phyloP scores from a whole-genome alignment of 495 filamentous ascomycete genomes.

The Aspergillus biplanus region DNA sequence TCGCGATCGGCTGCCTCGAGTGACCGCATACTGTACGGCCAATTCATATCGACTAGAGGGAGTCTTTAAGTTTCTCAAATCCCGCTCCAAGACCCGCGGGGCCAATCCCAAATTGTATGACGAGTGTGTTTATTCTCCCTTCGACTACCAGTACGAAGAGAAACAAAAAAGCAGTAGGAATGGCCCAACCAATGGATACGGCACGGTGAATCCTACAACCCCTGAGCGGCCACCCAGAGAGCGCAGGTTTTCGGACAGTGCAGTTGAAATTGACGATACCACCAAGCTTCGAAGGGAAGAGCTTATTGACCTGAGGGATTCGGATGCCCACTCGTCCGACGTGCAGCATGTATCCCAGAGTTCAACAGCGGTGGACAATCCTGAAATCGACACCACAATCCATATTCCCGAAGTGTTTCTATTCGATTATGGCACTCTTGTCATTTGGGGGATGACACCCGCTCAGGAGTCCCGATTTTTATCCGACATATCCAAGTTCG shows the following conservation, averaged over 20 bases:
- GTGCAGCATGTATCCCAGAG: slow-evolving; percentile 34
- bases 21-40: slow-evolving; percentile 96
- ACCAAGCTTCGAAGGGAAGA: slow-evolving; percentile 53
- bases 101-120: slow-evolving; percentile 89
- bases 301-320: slow-evolving; percentile 55
- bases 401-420: slow-evolving; percentile 94
- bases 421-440: slow-evolving; percentile 98
- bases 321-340: slow-evolving; percentile 36
- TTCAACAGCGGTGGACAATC: slow-evolving; percentile 29
- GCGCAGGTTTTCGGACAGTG: slow-evolving; percentile 67
- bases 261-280: slow-evolving; percentile 59
- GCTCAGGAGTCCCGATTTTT: slow-evolving; percentile 84
- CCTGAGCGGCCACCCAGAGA: slow-evolving; percentile 51
- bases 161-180: slow-evolving; percentile 37
- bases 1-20: slow-evolving; percentile 80
- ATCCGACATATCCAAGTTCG: slow-evolving; percentile 95
- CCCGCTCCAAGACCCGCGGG: slow-evolving; percentile 70
- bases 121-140: slow-evolving; percentile 95
- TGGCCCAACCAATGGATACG: slow-evolving; percentile 28
- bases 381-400: slow-evolving; percentile 64
- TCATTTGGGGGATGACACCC: slow-evolving; percentile 97
- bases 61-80: slow-evolving; percentile 87
- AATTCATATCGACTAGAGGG: slow-evolving; percentile 86
- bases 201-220: slow-evolving; percentile 30
- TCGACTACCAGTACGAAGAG: slow-evolving; percentile 65